These are phyloP conservation scores for Ogataea ganodermae DNA, from an alignment of 805 yeast species.

Conservation along the genomic window DNA sequence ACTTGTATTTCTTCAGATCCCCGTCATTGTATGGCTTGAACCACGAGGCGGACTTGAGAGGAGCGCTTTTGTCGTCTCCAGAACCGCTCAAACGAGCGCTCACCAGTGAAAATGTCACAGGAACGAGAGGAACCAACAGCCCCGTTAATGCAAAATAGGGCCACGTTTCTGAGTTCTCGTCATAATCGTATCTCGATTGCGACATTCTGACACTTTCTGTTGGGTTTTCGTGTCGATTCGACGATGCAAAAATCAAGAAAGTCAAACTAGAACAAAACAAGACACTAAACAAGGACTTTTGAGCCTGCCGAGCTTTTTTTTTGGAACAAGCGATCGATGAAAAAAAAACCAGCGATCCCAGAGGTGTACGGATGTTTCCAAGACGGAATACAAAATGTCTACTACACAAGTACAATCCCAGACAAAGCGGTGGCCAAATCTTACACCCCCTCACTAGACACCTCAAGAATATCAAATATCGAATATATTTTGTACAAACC, in stretches of 20 bases:
- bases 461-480: too few species aligned
- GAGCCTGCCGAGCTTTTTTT: neutral
- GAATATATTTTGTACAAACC: slow-evolving; percentile 4
- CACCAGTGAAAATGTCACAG: slow-evolving; percentile 40
- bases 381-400: too few species aligned
- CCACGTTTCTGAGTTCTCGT: slow-evolving; percentile 90
- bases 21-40: slow-evolving; percentile 39
- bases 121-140: slow-evolving; percentile 65
- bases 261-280: neutral
- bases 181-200: slow-evolving; percentile 70
- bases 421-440: too few species aligned
- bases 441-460: too few species aligned
- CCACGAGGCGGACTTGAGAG: slow-evolving; percentile 28
- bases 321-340: neutral
- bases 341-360: neutral
- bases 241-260: neutral
- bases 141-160: slow-evolving; percentile 84
- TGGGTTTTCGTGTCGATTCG: neutral
- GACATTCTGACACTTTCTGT: slow-evolving; percentile 38
- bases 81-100: slow-evolving; percentile 2
- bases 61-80: slow-evolving; percentile 10
- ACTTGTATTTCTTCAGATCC: slow-evolving; percentile 33
- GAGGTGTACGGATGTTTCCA: neutral
- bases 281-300: neutral
- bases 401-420: too few species aligned